Evolutionary conservation across 2,329 filamentous ascomycete genomes (phyloP).

Genomic region (Botrytis byssoidea): DNA sequence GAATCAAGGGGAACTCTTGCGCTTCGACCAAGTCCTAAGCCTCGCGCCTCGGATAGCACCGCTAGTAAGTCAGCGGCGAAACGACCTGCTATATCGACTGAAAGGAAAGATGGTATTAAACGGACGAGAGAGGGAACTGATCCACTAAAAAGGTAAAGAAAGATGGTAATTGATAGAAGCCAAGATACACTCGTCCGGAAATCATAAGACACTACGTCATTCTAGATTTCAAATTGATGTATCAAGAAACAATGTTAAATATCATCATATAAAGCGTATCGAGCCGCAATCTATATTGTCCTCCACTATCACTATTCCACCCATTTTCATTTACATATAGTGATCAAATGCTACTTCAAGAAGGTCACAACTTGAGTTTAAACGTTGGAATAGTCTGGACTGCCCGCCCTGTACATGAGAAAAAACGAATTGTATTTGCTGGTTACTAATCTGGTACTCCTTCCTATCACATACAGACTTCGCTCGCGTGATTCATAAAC

Average conservation of each 20-base stretch:
- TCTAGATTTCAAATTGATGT: background rate
- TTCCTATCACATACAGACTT: background rate
- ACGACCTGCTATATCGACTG: background rate
- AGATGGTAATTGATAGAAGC: background rate
- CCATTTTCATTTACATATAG: background rate
- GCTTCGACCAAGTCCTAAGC: background rate
- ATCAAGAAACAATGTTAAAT: background rate
- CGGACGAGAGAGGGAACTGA: background rate
- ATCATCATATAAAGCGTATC: background rate
- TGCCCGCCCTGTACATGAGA: background rate
- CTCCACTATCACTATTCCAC: no score
- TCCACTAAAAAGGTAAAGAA: no score
- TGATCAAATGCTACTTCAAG: background rate
- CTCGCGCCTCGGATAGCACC: background rate
- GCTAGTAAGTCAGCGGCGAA: background rate
- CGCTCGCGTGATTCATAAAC: background rate
- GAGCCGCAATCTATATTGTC: rapidly evolving
- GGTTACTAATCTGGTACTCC: background rate
- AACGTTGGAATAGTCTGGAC: background rate
- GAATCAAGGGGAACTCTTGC: background rate
- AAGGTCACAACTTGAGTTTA: background rate
- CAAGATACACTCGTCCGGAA: background rate
- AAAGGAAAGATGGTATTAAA: background rate
- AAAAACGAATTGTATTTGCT: background rate
- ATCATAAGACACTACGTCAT: background rate